These are phyloP conservation scores for Cucurbitaria berberidis DNA, from an alignment of 2,329 filamentous ascomycete genomes.

Conservation along the genomic window DNA sequence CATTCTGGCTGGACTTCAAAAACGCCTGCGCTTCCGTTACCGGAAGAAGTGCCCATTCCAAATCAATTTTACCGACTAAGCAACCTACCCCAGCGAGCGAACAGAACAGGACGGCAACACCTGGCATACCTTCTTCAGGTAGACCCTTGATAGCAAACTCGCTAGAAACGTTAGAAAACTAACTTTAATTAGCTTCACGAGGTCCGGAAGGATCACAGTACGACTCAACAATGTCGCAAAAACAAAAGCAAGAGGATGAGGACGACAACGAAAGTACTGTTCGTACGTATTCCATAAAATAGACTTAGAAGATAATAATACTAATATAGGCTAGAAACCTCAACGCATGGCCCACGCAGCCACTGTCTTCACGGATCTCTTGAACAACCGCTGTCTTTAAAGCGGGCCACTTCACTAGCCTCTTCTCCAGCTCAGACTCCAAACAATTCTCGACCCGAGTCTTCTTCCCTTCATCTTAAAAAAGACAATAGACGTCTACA, in stretches of 20 bases:
- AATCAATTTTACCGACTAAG: background rate
- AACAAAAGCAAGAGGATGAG: background rate
- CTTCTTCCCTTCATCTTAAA: background rate
- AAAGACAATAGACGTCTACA: background rate
- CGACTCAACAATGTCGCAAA: background rate
- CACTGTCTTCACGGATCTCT: no score
- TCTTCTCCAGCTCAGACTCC: no score
- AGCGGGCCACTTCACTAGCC: no score
- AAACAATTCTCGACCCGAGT: background rate
- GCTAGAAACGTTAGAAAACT: background rate
- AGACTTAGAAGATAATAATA: background rate
- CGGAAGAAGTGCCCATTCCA: background rate
- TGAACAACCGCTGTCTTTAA: no score
- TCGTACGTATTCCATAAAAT: background rate
- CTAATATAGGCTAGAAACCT: background rate
- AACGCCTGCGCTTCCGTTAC: background rate
- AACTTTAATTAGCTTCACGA: background rate
- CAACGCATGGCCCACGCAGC: background rate
- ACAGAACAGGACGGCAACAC: background rate
- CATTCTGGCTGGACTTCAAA: background rate
- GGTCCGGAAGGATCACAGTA: background rate
- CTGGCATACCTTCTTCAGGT: background rate
- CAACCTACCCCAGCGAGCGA: no score
- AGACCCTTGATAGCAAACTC: background rate
- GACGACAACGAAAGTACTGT: no score